phyloP scores from a whole-genome alignment of 352 stramenopile species.

The Phytophthora megakarya region DNA sequence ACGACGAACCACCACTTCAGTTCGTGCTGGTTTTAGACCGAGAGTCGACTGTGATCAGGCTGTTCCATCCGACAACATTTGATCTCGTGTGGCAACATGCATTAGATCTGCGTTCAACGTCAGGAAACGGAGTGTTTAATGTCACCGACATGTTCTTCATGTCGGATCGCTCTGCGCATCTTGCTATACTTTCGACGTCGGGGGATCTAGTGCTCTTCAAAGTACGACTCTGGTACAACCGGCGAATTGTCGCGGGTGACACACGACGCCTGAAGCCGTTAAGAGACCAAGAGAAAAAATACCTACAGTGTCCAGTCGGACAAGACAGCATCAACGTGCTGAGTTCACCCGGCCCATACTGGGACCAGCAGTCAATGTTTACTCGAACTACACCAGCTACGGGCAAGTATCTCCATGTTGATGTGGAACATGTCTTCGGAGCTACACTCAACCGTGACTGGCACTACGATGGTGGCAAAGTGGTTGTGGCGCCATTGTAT shows the following conservation, averaged over 20 bases:
- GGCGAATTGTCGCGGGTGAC: conserved; percentile 31
- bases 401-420: conserved; percentile 41
- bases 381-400: conserved; percentile 17
- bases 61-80: conserved; percentile 32
- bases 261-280: conserved; percentile 27
- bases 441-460: conserved; percentile 6
- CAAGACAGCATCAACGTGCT: conserved; percentile 15
- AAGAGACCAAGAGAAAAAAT: conserved; percentile 13
- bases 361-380: not conserved
- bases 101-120: conserved; percentile 26
- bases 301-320: conserved; percentile 21
- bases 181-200: conserved; percentile 29
- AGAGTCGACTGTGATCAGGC: conserved; percentile 22
- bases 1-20: conserved; percentile 25
- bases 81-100: conserved; percentile 34
- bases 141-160: conserved; percentile 30
- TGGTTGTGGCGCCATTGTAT: conserved; percentile 23
- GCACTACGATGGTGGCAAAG: conserved; percentile 19
- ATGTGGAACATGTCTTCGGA: conserved; percentile 36
- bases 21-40: conserved; percentile 38
- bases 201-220: conserved; percentile 35
- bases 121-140: not conserved
- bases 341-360: not conserved
- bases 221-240: conserved; percentile 35
- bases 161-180: conserved; percentile 29